Conservation (phyloP, 306 rosid genomes). For the Medicago lupulina region DNA sequence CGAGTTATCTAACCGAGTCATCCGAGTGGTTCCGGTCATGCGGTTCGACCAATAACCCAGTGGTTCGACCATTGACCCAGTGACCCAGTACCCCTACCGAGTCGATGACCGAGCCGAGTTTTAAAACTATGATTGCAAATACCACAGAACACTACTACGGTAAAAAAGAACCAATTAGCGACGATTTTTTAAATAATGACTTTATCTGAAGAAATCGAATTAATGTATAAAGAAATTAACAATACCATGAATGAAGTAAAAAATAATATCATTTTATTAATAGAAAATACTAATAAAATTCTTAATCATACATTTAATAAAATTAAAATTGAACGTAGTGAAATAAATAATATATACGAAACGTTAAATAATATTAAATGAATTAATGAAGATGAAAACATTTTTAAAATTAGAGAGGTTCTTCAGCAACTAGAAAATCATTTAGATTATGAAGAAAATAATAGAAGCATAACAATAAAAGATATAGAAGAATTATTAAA, state of each 20-base stretch:
- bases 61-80: too few relatives aligned
- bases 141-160: too few relatives aligned
- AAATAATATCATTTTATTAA: not conserved
- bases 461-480: not conserved
- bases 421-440: not conserved
- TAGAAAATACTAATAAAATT: not conserved
- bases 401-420: not conserved
- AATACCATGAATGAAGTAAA: not conserved
- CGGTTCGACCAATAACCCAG: too few relatives aligned
- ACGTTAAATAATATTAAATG: not conserved
- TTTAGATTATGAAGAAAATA: not conserved
- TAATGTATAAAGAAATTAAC: not conserved
- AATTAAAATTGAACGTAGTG: not conserved
- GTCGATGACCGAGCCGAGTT: too few relatives aligned
- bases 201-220: not conserved
- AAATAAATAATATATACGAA: not conserved
- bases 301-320: not conserved
- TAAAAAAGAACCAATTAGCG: too few relatives aligned
- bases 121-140: too few relatives aligned
- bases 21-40: slow-evolving; percentile 39
- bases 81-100: too few relatives aligned
- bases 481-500: not conserved
- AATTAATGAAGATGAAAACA: not conserved
- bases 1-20: too few relatives aligned
- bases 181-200: not conserved